phyloP scores from a whole-genome alignment of 108 stramenopile genomes.

The Chaetoceros tenuissimus region DNA sequence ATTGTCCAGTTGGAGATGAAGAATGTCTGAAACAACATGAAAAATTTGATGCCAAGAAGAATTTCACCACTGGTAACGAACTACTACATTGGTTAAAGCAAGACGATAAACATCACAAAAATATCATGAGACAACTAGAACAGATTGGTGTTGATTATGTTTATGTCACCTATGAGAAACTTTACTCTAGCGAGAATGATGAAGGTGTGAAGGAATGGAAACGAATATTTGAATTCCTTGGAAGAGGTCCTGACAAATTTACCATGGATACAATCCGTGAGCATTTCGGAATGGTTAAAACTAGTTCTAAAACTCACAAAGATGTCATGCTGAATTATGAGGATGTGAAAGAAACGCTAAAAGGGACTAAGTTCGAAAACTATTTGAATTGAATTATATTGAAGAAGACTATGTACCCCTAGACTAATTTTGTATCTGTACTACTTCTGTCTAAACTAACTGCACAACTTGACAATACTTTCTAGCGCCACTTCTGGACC shows the following conservation, averaged over 20 bases:
- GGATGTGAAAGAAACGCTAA: background rate
- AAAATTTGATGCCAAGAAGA: background rate
- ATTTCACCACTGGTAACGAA: background rate
- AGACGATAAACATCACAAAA: background rate
- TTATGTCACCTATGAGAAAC: slow-evolving; percentile 9
- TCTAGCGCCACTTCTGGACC: slow-evolving; percentile 33
- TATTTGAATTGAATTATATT: background rate
- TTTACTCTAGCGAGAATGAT: slow-evolving; percentile 4
- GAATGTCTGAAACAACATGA: background rate
- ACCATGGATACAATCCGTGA: slow-evolving; percentile 3
- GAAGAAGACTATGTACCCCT: too few species aligned
- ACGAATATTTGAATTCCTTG: slow-evolving; percentile 9
- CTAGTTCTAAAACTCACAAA: background rate
- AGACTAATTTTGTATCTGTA: too few species aligned
- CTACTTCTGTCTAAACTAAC: background rate
- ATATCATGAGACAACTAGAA: background rate
- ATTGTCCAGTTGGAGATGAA: background rate
- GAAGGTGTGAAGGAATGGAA: slow-evolving; percentile 14
- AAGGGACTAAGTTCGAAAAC: background rate
- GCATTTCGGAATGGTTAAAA: background rate
- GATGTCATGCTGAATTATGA: background rate
- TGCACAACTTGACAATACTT: slow-evolving; percentile 41
- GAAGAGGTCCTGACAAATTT: slow-evolving; percentile 7
- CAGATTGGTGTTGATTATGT: slow-evolving; percentile 7
- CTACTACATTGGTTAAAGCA: background rate